Percentiles rank a stretch among this genome's conserved stretches.
Evolutionary conservation across 495 filamentous ascomycete genomes (phyloP).

Genomic region (Penicillium chermesinum): DNA sequence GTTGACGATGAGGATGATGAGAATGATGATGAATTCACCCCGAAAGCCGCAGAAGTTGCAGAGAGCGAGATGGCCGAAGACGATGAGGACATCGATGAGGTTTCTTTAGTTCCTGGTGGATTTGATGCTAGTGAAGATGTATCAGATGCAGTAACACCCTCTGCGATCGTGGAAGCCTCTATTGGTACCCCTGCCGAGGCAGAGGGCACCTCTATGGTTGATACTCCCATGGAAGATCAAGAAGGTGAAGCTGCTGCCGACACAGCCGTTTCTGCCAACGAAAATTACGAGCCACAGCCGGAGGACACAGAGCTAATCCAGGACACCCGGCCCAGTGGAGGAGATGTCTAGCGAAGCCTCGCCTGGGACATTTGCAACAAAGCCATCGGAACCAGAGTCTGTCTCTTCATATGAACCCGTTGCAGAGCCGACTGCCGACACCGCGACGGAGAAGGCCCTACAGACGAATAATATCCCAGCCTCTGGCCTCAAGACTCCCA

Average conservation of each 20-base stretch:
- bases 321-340: constrained; percentile 27
- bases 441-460: constrained; percentile 29
- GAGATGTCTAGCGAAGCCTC: constrained; percentile 44
- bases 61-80: constrained; percentile 32
- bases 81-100: constrained; percentile 40
- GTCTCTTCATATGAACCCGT: constrained; percentile 51
- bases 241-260: no score
- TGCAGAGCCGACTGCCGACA: no score
- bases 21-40: constrained; percentile 11
- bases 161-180: constrained; percentile 15
- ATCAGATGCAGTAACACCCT: constrained; percentile 15
- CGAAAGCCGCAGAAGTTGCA: constrained; percentile 17
- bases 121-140: constrained; percentile 7
- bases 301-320: constrained; percentile 10
- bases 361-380: constrained; percentile 60
- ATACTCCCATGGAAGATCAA: constrained; percentile 13
- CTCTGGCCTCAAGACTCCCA: constrained; percentile 58
- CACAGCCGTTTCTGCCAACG: constrained; percentile 5
- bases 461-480: constrained; percentile 30
- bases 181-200: constrained; percentile 8
- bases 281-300: constrained; percentile 8
- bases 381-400: constrained; percentile 64
- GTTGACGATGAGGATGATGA: constrained; percentile 18
- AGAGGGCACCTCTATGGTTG: constrained; percentile 11
- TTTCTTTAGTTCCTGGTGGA: constrained; percentile 44